phyloP scores from a whole-genome alignment of 495 filamentous ascomycete species.

The Copromyces sp. region DNA sequence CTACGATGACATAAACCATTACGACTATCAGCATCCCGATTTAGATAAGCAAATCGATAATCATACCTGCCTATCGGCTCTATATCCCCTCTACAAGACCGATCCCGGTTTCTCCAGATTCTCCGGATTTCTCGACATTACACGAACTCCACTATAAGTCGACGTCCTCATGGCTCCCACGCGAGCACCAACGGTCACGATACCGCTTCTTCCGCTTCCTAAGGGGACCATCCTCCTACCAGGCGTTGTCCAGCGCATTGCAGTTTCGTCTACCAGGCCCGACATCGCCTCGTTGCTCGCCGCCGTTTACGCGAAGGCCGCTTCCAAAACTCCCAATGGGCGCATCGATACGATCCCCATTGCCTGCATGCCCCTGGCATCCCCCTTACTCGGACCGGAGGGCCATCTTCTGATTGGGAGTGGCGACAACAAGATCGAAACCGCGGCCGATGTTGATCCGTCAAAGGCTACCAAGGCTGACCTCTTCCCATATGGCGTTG shows the following conservation, averaged over 20 bases:
- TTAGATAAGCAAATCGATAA: background rate
- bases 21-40: background rate
- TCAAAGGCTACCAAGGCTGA: constrained; percentile 55
- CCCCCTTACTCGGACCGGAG: constrained; percentile 53
- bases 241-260: constrained; percentile 65
- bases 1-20: background rate
- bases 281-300: constrained; percentile 78
- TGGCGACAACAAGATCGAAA: constrained; percentile 29
- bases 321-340: constrained; percentile 51
- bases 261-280: constrained; percentile 59
- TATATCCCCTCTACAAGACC: background rate
- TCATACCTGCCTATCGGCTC: background rate
- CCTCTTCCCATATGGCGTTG: constrained; percentile 64
- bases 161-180: constrained; percentile 6
- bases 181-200: constrained; percentile 28
- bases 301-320: constrained; percentile 57
- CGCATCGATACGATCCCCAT: constrained; percentile 57
- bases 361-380: constrained; percentile 71
- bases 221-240: constrained; percentile 69
- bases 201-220: constrained; percentile 69
- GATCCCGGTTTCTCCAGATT: background rate
- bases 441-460: constrained; percentile 26
- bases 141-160: background rate
- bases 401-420: constrained; percentile 61
- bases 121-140: background rate